Base-by-base conservation (phyloP, 192 early-diverging fungal species). In the Thamnidium elegans region DNA sequence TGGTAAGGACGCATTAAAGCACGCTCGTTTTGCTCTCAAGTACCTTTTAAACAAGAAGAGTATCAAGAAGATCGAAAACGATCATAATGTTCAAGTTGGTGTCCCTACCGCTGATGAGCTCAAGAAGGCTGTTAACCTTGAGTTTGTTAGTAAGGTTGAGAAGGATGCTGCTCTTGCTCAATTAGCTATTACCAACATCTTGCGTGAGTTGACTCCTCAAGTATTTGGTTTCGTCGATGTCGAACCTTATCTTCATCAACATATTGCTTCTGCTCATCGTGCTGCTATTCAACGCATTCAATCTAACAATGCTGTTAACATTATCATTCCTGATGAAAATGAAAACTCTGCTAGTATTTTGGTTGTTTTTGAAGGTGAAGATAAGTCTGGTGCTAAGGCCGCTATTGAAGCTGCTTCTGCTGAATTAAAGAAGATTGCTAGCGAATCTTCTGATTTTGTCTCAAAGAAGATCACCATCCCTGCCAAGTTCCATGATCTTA, bases 21-120 rank as follows among this genome's bases (percentile, higher is more conserved):
- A 92, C 59, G 84, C 82, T 2, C 79, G 76, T 39, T 80, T 89
- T 20, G 86, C 91, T 44, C 69, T 90, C 58, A 87, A 83, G 30
- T 98, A 90, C 74, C 61, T 98, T 30, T 84, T 84, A 60, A 85
- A 89, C 54, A 84, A 87, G 54, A 76, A 73, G 23, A 83, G 83
- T 58, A 76, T 95, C 50, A 84, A 84, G 53, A 84, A 87, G 73
- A 89, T 96, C 66, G 94, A 98, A 71, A 75, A 82, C 45, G 87
- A 88, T 42, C 71, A 79, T 26, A 81, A 80, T 15, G 84, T 86
- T 2, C 68, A 79, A 61, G 82, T 94, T 69, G 77, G 72, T 32
- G 76, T 83, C 14, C 85, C 87, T 3, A 64, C 83, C 39, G 67
- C 47, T 3, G 71, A 71, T 0, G 81, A 76, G 9, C 58, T 78